phyloP scores from a whole-genome alignment of 768 basidiomycete species.

The Rhizopogon vesiculosus region DNA sequence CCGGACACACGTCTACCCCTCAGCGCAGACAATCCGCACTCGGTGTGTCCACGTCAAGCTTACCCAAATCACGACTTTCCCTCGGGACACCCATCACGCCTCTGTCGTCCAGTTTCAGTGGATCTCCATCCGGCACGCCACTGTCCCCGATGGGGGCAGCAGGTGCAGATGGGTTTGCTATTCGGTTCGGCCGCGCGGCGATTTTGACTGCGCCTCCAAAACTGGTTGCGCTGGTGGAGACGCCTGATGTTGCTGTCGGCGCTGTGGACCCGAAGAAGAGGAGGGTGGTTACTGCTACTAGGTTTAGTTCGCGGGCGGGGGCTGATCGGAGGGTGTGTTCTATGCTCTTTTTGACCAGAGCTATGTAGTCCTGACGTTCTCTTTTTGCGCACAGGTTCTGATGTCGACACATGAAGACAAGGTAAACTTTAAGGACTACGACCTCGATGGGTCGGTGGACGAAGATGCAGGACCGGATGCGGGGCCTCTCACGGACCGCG shows the following conservation, averaged over 20 bases:
- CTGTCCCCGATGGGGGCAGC: slow-evolving; percentile 21
- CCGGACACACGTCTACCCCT: slow-evolving; percentile 45
- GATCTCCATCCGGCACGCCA: slow-evolving; percentile 26
- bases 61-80: slow-evolving; percentile 42
- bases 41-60: slow-evolving; percentile 17
- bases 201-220: slow-evolving; percentile 82
- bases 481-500: slow-evolving; percentile 6
- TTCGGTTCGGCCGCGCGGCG: slow-evolving; percentile 64
- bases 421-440: slow-evolving; percentile 25
- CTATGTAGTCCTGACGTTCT: background rate
- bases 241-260: slow-evolving; percentile 85
- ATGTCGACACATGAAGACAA: slow-evolving; percentile 78
- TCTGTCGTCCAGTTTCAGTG: slow-evolving; percentile 20
- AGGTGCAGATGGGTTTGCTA: slow-evolving; percentile 31
- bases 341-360: background rate
- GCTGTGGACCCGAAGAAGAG: slow-evolving; percentile 83
- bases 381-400: slow-evolving; percentile 49
- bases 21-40: slow-evolving; percentile 30
- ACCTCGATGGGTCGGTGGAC: slow-evolving; percentile 12
- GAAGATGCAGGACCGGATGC: background rate
- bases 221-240: slow-evolving; percentile 77
- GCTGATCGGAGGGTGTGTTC: slow-evolving; percentile 73
- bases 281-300: slow-evolving; percentile 80
- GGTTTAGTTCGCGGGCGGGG: slow-evolving; percentile 80
- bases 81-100: slow-evolving; percentile 38